phyloP scores from a whole-genome alignment of 2,329 filamentous ascomycete genomes.

The Pseudovirgaria hyperparasitica region DNA sequence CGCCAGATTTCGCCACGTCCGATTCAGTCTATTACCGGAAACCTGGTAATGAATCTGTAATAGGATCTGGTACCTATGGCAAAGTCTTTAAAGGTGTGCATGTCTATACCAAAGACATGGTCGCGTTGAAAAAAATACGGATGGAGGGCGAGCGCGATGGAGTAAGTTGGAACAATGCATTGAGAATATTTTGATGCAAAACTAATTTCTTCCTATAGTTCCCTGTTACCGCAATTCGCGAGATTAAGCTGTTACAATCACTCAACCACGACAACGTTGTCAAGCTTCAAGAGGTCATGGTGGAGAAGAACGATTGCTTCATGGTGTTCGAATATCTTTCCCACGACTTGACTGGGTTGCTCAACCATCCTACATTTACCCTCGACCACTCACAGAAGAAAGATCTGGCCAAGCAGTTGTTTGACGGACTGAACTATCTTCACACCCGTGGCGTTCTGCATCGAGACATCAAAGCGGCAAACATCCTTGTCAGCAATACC shows the following conservation, averaged over 20 bases:
- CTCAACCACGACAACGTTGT: slow-evolving; percentile 74
- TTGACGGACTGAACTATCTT: slow-evolving; percentile 86
- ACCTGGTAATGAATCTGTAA: slow-evolving; percentile 92
- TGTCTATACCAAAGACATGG: slow-evolving; percentile 74
- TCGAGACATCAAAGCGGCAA: slow-evolving; percentile 95
- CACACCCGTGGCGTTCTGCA: slow-evolving; percentile 89
- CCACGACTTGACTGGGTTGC: slow-evolving; percentile 84
- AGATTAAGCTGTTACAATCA: slow-evolving; percentile 85
- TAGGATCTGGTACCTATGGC: slow-evolving; percentile 89
- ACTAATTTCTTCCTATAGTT: slow-evolving; percentile 33
- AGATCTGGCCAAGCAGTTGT: slow-evolving; percentile 82
- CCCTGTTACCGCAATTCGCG: slow-evolving; percentile 78
- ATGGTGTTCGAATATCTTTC: slow-evolving; percentile 99
- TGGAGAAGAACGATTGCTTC: slow-evolving; percentile 95
- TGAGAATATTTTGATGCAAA: slow-evolving; percentile 7
- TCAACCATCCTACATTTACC: slow-evolving; percentile 88
- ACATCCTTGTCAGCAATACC: slow-evolving; percentile 84
- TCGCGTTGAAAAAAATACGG: slow-evolving; percentile 79
- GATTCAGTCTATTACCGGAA: slow-evolving; percentile 92
- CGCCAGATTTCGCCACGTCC: slow-evolving; percentile 60
- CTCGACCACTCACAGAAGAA: slow-evolving; percentile 82
- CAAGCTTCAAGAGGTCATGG: slow-evolving; percentile 83
- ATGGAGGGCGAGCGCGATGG: slow-evolving; percentile 91
- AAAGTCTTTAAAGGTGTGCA: slow-evolving; percentile 92
- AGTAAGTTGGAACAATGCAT: slow-evolving; percentile 19